Evolutionary conservation across 1,284 basidiomycete species (phyloP).

Genomic region (Hemileia vastatrix): DNA sequence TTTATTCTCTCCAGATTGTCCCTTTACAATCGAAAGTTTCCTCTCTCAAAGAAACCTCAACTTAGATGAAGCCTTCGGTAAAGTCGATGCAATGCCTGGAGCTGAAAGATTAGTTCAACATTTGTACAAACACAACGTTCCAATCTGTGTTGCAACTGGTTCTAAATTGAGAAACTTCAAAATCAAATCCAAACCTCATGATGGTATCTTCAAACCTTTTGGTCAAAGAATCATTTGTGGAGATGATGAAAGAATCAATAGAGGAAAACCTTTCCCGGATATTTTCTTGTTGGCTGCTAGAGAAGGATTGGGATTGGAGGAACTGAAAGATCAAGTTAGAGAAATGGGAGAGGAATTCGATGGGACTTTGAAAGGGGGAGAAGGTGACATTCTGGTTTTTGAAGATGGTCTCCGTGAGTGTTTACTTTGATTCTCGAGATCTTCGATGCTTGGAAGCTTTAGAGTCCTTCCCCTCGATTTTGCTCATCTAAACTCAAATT

Average conservation of each 20-base stretch:
- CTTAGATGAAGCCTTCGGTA: conserved; percentile 35
- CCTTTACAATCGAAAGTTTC: conserved; percentile 39
- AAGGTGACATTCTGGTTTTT: conserved; percentile 41
- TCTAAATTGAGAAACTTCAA: conserved; percentile 39
- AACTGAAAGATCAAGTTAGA: conserved; percentile 26
- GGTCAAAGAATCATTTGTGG: conserved; percentile 37
- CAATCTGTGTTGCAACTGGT: conserved; percentile 40
- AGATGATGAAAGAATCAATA: conserved; percentile 34
- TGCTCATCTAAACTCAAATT: no score
- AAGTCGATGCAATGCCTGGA: conserved; percentile 41
- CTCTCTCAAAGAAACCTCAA: conserved; percentile 35
- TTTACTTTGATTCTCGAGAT: no score
- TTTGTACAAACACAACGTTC: conserved; percentile 36
- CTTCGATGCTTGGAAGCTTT: no score
- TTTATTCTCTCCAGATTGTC: conserved; percentile 33
- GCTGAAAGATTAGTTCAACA: conserved; percentile 39
- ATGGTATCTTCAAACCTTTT: conserved; percentile 36
- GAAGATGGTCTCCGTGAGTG: conserved; percentile 42
- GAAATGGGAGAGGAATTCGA: conserved; percentile 34
- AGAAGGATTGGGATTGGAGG: conserved; percentile 31
- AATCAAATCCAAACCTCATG: conserved; percentile 36
- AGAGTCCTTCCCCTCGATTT: no score
- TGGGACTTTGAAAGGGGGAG: conserved; percentile 28
- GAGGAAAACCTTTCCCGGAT: conserved; percentile 43
- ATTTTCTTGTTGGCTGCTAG: conserved; percentile 42